Evolutionary conservation across 495 filamentous ascomycete species (phyloP), one percentile per base, ranked within the genome.

Genomic region (Xanthoparmelia taractica): DNA sequence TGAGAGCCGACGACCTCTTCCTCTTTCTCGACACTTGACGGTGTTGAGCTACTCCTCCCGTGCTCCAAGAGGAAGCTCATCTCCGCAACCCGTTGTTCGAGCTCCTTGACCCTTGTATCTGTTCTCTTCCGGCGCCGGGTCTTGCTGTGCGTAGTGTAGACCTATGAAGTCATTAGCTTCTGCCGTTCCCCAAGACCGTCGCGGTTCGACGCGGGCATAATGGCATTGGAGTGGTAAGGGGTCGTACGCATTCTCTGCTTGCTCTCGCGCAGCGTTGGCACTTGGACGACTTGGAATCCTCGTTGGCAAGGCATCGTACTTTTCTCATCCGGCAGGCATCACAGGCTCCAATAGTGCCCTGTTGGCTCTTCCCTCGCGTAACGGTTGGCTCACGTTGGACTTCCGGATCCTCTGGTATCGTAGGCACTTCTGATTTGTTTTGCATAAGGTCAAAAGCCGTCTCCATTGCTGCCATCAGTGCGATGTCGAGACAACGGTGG

Each of bases 221-320:
- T 13, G 45, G 11, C 12, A 48, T 25, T 48, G 45, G 48, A 10
- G 13, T 52, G 15, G 25, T 31, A 31, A n/a, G 48, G 27, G 25
- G 7, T 52, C 48, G 27, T 52, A 52, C 72, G 66, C 93, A 97
- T 64, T 80, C 77, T n/a, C 92, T 79, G 38, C 82, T 81, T 1
- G 92, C 89, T 73, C 96, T 96, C 23, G 85, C 84, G 71, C 93
- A 97, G 52, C 93, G 84, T 70, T 87, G 89, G 73, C 93, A 97
- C 3, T 64, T 67, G 10, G 57, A 57, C 17, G 65, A 64, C 11
- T 31, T 38, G 20, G 61, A 48, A 29, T 59, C 41, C 36, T 67
- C 65, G 45, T 59, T 67, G 12, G 65, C 62, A 23, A 67, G 59
- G 37, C 65, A 67, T 2, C 65, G 65, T 13, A 67, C 65, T 43